Percentiles rank a stretch among this genome's conserved stretches.
These are phyloP conservation scores for Penicillium sp. DNA, from an alignment of 2,329 filamentous ascomycete genomes.

Conservation along the genomic window DNA sequence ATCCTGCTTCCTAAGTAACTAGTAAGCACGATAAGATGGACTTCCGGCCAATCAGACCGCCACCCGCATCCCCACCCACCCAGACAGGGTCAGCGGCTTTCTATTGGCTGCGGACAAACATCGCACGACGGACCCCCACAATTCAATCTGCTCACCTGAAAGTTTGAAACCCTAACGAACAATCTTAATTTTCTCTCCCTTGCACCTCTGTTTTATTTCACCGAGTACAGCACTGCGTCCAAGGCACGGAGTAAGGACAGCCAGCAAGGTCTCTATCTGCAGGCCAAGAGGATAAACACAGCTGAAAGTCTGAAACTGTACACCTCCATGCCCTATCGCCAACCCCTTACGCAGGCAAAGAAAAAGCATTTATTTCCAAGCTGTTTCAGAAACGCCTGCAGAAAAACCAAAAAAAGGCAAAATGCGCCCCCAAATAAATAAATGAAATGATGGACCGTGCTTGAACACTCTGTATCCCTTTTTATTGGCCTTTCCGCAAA, in stretches of 20 bases:
- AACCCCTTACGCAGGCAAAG: background rate
- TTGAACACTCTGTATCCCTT: background rate
- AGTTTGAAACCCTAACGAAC: background rate
- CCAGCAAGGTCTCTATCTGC: too few relatives aligned
- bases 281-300: too few relatives aligned
- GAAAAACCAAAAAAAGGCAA: background rate
- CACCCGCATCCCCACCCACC: background rate
- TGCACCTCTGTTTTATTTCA: too few relatives aligned
- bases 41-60: background rate
- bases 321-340: too few relatives aligned
- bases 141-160: background rate
- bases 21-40: background rate
- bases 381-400: background rate
- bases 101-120: too few relatives aligned
- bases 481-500: background rate
- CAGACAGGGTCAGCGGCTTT: too few relatives aligned
- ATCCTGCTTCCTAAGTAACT: too few relatives aligned
- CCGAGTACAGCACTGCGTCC: too few relatives aligned
- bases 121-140: too few relatives aligned
- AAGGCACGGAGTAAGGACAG: too few relatives aligned
- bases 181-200: too few relatives aligned
- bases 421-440: background rate
- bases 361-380: too few relatives aligned
- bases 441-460: background rate
- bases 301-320: background rate